Conservation (phyloP, 768 basidiomycete species). For the Amanita phalloides region DNA sequence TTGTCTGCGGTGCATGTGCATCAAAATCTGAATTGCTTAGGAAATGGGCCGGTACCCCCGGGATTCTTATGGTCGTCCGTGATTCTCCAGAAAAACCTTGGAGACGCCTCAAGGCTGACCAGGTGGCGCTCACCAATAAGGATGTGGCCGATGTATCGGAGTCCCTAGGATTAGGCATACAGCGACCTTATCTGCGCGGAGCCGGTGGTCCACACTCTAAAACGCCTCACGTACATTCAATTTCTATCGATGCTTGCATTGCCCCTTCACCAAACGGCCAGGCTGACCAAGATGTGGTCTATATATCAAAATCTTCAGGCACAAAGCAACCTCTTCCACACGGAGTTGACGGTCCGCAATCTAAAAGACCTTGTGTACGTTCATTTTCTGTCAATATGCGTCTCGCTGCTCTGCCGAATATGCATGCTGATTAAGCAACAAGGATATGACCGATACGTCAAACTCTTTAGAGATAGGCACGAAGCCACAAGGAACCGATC, state of each 20-base stretch:
- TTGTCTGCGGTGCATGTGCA: slow-evolving; percentile 69
- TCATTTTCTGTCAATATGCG: slow-evolving; percentile 25
- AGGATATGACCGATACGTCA: too few species aligned
- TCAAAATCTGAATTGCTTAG: slow-evolving; percentile 37
- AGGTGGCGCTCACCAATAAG: slow-evolving; percentile 4
- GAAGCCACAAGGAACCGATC: too few species aligned
- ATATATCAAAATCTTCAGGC: slow-evolving; percentile 16
- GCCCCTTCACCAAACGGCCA: too few species aligned
- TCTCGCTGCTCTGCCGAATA: slow-evolving; percentile 42
- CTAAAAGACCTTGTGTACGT: slow-evolving; percentile 16
- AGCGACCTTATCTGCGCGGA: too few species aligned
- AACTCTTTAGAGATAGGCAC: too few species aligned
- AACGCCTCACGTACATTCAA: too few species aligned
- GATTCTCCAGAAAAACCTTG: slow-evolving; percentile 34
- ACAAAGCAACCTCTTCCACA: slow-evolving; percentile 43
- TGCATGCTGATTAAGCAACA: not conserved
- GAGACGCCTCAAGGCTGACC: slow-evolving; percentile 31
- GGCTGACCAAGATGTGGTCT: slow-evolving; percentile 10
- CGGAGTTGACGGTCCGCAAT: slow-evolving; percentile 20
- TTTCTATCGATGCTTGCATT: too few species aligned
- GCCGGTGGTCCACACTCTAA: too few species aligned
- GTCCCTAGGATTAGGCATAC: too few species aligned
- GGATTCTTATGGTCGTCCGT: slow-evolving; percentile 58
- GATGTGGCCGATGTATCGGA: too few species aligned
- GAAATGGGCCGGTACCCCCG: slow-evolving; percentile 58